A percentile compares a stretch with the other conserved stretches of the same genome.
phyloP scores from a whole-genome alignment of 495 filamentous ascomycete genomes.

The Aspergillus avenaceus region DNA sequence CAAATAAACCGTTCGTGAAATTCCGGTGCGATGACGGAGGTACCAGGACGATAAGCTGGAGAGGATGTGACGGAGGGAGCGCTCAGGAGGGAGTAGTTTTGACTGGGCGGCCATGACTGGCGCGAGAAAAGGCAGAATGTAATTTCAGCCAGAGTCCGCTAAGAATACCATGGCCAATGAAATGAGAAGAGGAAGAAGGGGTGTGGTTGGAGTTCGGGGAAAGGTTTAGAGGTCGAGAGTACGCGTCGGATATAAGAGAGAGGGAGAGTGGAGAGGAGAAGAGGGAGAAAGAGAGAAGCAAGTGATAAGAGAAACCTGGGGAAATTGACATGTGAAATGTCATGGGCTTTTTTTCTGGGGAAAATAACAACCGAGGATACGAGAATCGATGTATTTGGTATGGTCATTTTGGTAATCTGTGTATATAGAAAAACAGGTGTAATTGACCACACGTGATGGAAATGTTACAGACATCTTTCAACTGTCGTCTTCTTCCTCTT shows the following conservation, averaged over 20 bases:
- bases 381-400: too few relatives aligned
- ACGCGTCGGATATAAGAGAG: too few relatives aligned
- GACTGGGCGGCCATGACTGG: conserved; percentile 73
- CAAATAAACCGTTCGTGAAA: conserved; percentile 88
- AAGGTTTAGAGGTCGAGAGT: neutral
- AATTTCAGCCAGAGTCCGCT: conserved; percentile 26
- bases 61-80: conserved; percentile 69
- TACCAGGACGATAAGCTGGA: conserved; percentile 72
- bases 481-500: too few relatives aligned
- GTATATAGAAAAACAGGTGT: too few relatives aligned
- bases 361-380: too few relatives aligned
- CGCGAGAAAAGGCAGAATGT: conserved; percentile 7
- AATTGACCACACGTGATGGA: too few relatives aligned
- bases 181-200: neutral
- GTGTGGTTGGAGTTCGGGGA: neutral
- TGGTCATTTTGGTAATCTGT: too few relatives aligned
- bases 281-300: neutral
- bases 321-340: conserved; percentile 27
- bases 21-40: conserved; percentile 77
- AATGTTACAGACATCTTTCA: too few relatives aligned
- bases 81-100: conserved; percentile 66
- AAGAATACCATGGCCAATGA: conserved; percentile 27
- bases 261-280: neutral
- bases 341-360: conserved; percentile 16
- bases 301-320: conserved; percentile 9